Evolutionary conservation across 768 basidiomycete genomes (phyloP), one percentile per base, ranked within the genome.

Genomic region (Amanita rimosa): DNA sequence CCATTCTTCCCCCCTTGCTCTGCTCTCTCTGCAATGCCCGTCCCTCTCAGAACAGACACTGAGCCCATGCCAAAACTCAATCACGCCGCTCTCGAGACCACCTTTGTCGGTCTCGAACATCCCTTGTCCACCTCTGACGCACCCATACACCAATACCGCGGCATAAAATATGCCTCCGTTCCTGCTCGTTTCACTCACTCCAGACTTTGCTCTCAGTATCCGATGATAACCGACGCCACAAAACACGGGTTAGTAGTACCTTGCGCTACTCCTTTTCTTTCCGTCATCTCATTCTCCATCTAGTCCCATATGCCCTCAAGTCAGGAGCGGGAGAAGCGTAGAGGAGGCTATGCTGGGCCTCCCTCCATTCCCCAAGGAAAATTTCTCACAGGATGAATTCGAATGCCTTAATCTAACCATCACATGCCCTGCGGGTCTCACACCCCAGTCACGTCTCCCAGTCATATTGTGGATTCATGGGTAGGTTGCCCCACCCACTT

Each of bases 381-480:
- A 62, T 10, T 64, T 83, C 31, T 70, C 71, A 53, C 79, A 83
- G 44, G 74, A 85, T 60, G 86, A 89, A 62, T 85, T 87, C 33
- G 81, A 85, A 46, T 89, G 86, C 62, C 68, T 88, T 19, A 89
- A 87, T 59, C 62, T 89, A 52, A 87, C 85, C 62, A 83, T 89
- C 46, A 85, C 84, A n/a, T 75, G 76, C 49, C 86, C 86, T 8
- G 77, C 73, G 21, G 76, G 74, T 14, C 66, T 79, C 16, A 68
- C 62, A 3, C 56, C 72, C 3, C 66, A 67, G 40, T 80, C 83
- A 35, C 71, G 67, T 37, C 53, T 82, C 13, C 86, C 86, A 5
- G 85, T 89, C 54, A 86, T 89, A 85, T 61, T 87, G 39, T 89
- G 85, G 86, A 68, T 89, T n/a, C 86, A 89, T 64, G 86, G 86